Evolutionary conservation across 768 basidiomycete genomes (phyloP).

Genomic region (Xerocomus brunneocitrinus): DNA sequence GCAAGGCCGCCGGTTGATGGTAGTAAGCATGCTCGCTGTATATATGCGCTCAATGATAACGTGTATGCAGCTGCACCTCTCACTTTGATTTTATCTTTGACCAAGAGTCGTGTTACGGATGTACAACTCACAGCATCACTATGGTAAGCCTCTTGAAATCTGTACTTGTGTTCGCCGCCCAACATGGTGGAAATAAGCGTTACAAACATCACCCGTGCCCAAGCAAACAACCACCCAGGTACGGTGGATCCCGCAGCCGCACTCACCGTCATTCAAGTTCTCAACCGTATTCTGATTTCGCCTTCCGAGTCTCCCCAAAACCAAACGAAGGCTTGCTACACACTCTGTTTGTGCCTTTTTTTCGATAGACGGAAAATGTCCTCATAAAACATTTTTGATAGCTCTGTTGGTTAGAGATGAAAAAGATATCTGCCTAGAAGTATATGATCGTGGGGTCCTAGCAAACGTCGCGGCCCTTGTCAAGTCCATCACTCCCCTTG

Average conservation of each 20-base stretch:
- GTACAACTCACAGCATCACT: constrained; percentile 68
- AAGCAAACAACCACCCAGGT: constrained; percentile 27
- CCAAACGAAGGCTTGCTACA: constrained; percentile 68
- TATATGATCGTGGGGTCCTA: constrained; percentile 67
- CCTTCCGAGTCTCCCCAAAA: constrained; percentile 38
- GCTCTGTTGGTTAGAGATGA: constrained; percentile 73
- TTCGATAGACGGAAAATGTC: background rate
- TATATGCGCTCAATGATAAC: constrained; percentile 8
- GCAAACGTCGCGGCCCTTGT: constrained; percentile 49
- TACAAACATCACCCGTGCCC: constrained; percentile 58
- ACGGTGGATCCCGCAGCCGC: constrained; percentile 43
- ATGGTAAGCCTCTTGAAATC: constrained; percentile 42
- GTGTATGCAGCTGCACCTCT: constrained; percentile 23
- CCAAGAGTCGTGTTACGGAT: constrained; percentile 55
- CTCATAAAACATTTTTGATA: constrained; percentile 13
- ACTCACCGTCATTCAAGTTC: constrained; percentile 63
- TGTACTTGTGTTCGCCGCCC: background rate
- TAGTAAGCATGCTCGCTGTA: constrained; percentile 28
- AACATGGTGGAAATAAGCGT: constrained; percentile 36
- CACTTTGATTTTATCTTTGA: constrained; percentile 43
- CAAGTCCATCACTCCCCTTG: constrained; percentile 48
- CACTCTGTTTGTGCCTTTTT: constrained; percentile 51
- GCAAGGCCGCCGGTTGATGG: constrained; percentile 41
- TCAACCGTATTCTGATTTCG: constrained; percentile 55
- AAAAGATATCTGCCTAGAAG: constrained; percentile 56